Evolutionary conservation across 2,329 filamentous ascomycete genomes (phyloP), one percentile per base, ranked within the genome.

Genomic region (Ceratocystis huliohia): DNA sequence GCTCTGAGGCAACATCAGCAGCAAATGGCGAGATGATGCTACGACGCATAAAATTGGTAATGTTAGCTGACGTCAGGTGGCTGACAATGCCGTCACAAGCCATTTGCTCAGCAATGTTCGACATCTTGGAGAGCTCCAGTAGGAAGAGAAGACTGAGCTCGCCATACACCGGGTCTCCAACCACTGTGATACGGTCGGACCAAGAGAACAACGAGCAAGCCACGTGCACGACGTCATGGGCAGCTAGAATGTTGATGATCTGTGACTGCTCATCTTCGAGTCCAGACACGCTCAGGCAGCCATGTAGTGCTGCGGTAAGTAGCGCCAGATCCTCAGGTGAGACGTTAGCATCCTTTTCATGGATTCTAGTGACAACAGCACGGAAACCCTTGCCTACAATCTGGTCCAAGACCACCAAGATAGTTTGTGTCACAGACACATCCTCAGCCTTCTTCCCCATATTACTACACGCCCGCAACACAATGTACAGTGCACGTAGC

Each of bases 141-240:
- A 99, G 81, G 75, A 97, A 95, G 30, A 92, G 81, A 50, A 96
- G 82, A 71, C 89, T 89, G n/a, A 96, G 83, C 73, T 96, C 92
- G 69, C 92, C 94, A 74, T 96, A 97, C 37, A 97, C 80, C 0
- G 94, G 93, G 73, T 97, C 93, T 33, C 86, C 85, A 66, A 88
- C 83, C 45, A 88, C 82, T 0, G 88, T 83, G 28, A 97, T 81
- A 70, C 87, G 85, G 74, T 97, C 91, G 3, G 93, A 85, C 94
- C 94, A 99, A 0, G 91, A 96, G 76, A 93, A 97, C 4, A 99
- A 81, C 44, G 89, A 91, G 5, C 88, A 86, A 0, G 91, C 92
- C 68, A 91, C 88, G 71, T 93, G 88, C 59, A 90, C 82, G 0
- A 87, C 87, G 69, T 88, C 86, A 73, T 91, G 86, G 61, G 84